Percentiles rank a stretch among this genome's conserved stretches.
phyloP scores from a whole-genome alignment of 371 early-diverging fungal species.

The Syncephalastrum monosporum region DNA sequence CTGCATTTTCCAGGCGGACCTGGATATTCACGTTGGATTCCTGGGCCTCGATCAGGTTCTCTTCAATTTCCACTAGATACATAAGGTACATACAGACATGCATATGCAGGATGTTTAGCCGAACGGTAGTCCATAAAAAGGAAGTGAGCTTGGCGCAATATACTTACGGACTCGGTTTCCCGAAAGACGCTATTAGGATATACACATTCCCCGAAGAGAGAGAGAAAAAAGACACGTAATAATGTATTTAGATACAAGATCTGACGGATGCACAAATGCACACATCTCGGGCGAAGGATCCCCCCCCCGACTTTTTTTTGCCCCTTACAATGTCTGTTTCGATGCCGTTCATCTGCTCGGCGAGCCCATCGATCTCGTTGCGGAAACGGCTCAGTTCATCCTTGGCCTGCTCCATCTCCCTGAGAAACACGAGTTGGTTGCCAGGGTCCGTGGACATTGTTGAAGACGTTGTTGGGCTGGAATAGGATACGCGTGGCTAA shows the following conservation, averaged over 20 bases:
- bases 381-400: slow-evolving; percentile 53
- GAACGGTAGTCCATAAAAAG: background rate
- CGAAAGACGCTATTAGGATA: slow-evolving; percentile 7
- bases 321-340: slow-evolving; percentile 13
- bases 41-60: slow-evolving; percentile 53
- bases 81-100: background rate
- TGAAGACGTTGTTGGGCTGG: slow-evolving; percentile 2
- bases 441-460: slow-evolving; percentile 10
- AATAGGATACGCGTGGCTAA: too few species aligned
- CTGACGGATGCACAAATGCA: too few species aligned
- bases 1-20: slow-evolving; percentile 50
- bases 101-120: background rate
- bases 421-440: slow-evolving; percentile 25
- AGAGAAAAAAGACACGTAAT: background rate
- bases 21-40: slow-evolving; percentile 63
- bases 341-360: slow-evolving; percentile 47
- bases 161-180: slow-evolving; percentile 15
- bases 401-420: slow-evolving; percentile 48
- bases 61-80: slow-evolving; percentile 50
- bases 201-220: slow-evolving; percentile 1
- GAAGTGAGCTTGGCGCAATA: background rate
- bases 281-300: background rate
- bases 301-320: background rate
- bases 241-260: too few species aligned
- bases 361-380: slow-evolving; percentile 51